Evolutionary conservation across 2,329 filamentous ascomycete genomes (phyloP).

Genomic region (Xylogone sp.): DNA sequence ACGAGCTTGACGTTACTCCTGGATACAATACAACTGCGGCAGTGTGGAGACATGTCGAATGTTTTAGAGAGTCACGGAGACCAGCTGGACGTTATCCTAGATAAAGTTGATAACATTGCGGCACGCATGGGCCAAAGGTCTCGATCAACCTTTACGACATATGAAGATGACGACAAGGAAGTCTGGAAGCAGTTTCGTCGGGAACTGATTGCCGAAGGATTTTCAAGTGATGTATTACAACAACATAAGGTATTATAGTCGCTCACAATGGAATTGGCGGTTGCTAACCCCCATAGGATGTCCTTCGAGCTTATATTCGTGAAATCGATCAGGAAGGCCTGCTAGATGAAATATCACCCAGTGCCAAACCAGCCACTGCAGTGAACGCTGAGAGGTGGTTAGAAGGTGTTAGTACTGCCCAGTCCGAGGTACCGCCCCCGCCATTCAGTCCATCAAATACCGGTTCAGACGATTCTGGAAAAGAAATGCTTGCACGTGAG

Average conservation of each 20-base stretch:
- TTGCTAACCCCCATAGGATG: slow-evolving; percentile 39
- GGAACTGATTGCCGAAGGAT: slow-evolving; percentile 56
- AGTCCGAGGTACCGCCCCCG: slow-evolving; percentile 10
- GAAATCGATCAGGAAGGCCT: slow-evolving; percentile 54
- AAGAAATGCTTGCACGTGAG: slow-evolving; percentile 22
- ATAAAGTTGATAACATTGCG: slow-evolving; percentile 57
- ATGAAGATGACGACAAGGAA: slow-evolving; percentile 43
- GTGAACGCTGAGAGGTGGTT: slow-evolving; percentile 21
- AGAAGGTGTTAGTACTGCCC: slow-evolving; percentile 12
- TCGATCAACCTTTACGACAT: slow-evolving; percentile 30
- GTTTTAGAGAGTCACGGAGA: slow-evolving; percentile 20
- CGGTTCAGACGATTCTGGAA: slow-evolving; percentile 14
- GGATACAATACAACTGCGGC: slow-evolving; percentile 52
- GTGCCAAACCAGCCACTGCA: slow-evolving; percentile 22
- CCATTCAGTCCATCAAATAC: slow-evolving; percentile 17
- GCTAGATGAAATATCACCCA: slow-evolving; percentile 40
- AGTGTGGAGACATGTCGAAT: slow-evolving; percentile 36
- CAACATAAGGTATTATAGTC: slow-evolving; percentile 50
- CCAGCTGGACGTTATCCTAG: slow-evolving; percentile 51
- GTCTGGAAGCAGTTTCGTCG: slow-evolving; percentile 55
- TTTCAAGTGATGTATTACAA: slow-evolving; percentile 49
- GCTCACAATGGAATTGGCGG: slow-evolving; percentile 5
- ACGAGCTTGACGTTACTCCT: slow-evolving; percentile 52
- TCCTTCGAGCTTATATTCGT: slow-evolving; percentile 57
- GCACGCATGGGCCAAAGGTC: slow-evolving; percentile 41